Conservation (phyloP, 2,329 filamentous ascomycete species). For the Cladosporium colombiae region DNA sequence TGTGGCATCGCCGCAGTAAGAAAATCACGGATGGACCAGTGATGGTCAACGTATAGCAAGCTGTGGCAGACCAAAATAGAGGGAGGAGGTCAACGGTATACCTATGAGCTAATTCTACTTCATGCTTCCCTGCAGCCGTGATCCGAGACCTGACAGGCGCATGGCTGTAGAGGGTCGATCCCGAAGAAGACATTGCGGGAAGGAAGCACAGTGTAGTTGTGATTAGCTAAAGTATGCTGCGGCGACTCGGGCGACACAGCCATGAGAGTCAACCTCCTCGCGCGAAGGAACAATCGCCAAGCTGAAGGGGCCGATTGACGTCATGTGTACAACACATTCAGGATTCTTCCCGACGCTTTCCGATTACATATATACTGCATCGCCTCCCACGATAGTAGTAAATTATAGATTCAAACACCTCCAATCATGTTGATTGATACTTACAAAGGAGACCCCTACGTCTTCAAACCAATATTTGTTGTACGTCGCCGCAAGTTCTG, state of each 20-base stretch:
- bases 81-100: not conserved
- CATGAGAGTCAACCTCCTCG: not conserved
- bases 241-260: not conserved
- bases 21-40: not conserved
- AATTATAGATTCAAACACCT: not conserved
- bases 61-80: not conserved
- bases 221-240: not conserved
- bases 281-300: not conserved
- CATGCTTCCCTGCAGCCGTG: not conserved
- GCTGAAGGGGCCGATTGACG: not conserved
- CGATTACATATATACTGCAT: not conserved
- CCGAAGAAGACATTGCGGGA: not conserved
- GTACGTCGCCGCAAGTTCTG: not conserved
- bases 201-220: not conserved
- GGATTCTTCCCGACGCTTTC: not conserved
- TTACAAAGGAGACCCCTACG: not conserved
- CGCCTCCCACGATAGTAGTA: not conserved
- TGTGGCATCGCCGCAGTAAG: not conserved
- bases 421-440: not conserved
- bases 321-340: not conserved
- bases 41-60: not conserved
- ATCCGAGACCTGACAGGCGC: not conserved
- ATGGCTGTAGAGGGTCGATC: not conserved
- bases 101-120: not conserved
- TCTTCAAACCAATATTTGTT: not conserved